phyloP scores from a whole-genome alignment of 1,284 basidiomycete genomes.

The Xanthoconium separans region DNA sequence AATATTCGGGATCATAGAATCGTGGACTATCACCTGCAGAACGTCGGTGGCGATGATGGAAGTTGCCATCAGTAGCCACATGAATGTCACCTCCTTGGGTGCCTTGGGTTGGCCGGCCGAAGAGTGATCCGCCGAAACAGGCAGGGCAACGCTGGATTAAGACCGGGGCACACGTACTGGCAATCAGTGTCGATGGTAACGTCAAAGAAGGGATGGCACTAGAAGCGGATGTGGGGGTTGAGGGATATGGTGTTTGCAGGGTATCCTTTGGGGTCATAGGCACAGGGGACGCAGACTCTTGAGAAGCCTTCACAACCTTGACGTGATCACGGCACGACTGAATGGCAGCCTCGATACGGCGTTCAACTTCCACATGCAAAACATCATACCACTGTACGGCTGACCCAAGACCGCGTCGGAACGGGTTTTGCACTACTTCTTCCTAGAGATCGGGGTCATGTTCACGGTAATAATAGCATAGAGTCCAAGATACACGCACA shows the following conservation, averaged over 20 bases:
- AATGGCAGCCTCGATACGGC: not conserved
- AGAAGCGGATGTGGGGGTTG: not conserved
- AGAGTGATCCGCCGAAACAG: not conserved
- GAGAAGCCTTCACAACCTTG: not conserved
- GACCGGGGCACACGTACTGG: not conserved
- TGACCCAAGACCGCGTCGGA: not conserved
- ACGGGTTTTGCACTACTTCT: not conserved
- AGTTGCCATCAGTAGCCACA: conserved; percentile 1
- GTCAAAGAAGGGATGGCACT: not conserved
- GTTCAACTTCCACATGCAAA: not conserved
- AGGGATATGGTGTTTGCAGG: not conserved
- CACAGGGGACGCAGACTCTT: not conserved
- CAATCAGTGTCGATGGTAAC: not conserved
- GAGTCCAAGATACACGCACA: not conserved
- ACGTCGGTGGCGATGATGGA: not conserved
- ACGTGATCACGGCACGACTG: not conserved
- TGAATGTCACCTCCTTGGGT: conserved; percentile 3
- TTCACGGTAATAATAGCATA: not conserved
- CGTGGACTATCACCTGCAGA: not conserved
- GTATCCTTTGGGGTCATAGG: not conserved
- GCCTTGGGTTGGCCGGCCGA: not conserved
- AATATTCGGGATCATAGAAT: not conserved
- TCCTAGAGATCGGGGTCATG: not conserved
- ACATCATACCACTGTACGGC: not conserved
- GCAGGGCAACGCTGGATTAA: conserved; percentile 2